Percentiles rank a stretch among this genome's conserved stretches.
These are phyloP conservation scores for Auxenochlorella protothecoides DNA, from an alignment of 139 green algal species.

Conservation along the genomic window DNA sequence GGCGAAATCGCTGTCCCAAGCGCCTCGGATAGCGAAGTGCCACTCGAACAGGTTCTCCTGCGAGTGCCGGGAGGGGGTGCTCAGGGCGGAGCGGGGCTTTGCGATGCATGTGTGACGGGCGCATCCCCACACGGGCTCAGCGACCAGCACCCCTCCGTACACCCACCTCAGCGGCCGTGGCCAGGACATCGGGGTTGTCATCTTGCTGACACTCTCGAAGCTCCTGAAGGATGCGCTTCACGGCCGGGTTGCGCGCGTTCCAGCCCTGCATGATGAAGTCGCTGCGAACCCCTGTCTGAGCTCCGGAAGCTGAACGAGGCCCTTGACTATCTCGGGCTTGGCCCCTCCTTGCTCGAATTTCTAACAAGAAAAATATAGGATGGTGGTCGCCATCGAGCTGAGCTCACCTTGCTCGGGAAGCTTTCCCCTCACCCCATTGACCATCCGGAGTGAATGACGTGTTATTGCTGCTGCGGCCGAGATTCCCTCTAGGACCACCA, in stretches of 20 bases:
- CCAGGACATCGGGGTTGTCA: slow-evolving; percentile 54
- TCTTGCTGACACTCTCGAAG: slow-evolving; percentile 70
- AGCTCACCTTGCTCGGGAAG: no score
- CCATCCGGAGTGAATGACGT: no score
- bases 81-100: no score
- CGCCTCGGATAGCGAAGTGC: slow-evolving; percentile 90
- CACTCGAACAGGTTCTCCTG: slow-evolving; percentile 98
- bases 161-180: slow-evolving; percentile 65
- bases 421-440: no score
- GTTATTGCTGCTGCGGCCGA: no score
- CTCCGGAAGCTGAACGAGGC: neutral
- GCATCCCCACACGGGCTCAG: no score
- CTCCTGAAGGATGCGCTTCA: slow-evolving; percentile 93
- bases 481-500: no score
- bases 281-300: neutral
- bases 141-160: neutral
- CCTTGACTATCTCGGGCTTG: neutral
- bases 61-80: neutral
- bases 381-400: no score
- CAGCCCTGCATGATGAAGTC: neutral
- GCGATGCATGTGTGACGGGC: no score
- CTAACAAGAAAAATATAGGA: no score
- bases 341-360: no score
- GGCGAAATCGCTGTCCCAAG: slow-evolving; percentile 85
- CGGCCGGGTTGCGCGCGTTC: slow-evolving; percentile 67